These are phyloP conservation scores for Penstemon newberryi DNA, from an alignment of 257 asterid species.

Conservation along the genomic window DNA sequence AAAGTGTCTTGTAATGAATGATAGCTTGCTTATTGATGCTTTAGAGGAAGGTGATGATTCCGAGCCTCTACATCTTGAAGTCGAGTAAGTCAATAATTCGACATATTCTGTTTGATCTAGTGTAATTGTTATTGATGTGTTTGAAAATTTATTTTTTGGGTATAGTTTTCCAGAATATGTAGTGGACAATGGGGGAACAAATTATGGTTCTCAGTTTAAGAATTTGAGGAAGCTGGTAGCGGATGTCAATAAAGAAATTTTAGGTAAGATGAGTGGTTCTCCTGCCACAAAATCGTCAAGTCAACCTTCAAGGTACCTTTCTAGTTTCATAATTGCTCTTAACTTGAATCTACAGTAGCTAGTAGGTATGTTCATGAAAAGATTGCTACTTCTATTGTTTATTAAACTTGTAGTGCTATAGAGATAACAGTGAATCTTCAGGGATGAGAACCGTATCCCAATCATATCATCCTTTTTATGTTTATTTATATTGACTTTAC, in stretches of 20 bases:
- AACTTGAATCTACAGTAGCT: not conserved
- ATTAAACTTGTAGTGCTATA: too few relatives aligned
- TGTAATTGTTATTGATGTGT: not conserved
- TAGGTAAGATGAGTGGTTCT: constrained; percentile 35
- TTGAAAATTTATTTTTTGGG: not conserved
- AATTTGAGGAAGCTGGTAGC: constrained; percentile 48
- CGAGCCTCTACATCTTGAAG: constrained; percentile 47
- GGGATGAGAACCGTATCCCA: not conserved
- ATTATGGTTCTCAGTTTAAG: constrained; percentile 45
- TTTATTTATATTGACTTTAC: constrained; percentile 13
- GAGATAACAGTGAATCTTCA: not conserved
- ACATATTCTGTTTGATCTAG: not conserved
- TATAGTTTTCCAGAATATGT: constrained; percentile 43
- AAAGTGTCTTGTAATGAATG: constrained; percentile 72
- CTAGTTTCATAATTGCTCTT: not conserved
- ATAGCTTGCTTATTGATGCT: constrained; percentile 62
- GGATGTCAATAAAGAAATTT: constrained; percentile 33
- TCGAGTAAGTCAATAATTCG: constrained; percentile 31
- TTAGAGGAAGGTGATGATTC: constrained; percentile 63
- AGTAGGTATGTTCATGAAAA: not conserved
- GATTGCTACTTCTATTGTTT: not conserved
- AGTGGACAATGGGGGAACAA: constrained; percentile 32
- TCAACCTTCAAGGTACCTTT: constrained; percentile 37
- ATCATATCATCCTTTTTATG: not conserved
- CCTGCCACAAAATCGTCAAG: constrained; percentile 26